phyloP scores from a whole-genome alignment of 2,329 filamentous ascomycete species.

The Amauroascus verrucosus region DNA sequence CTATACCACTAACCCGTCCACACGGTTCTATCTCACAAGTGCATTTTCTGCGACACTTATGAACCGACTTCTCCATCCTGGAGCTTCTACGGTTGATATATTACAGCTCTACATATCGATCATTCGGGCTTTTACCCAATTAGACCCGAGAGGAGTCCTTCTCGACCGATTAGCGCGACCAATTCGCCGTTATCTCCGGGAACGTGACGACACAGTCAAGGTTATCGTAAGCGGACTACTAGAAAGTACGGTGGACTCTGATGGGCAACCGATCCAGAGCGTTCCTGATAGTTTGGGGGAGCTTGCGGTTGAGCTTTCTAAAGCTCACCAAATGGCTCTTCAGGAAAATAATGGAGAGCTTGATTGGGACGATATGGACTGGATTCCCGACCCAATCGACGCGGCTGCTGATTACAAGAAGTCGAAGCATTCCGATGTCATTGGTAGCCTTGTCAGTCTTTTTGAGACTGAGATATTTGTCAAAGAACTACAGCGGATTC shows the following conservation, averaged over 20 bases:
- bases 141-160: slow-evolving; percentile 56
- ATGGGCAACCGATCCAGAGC: slow-evolving; percentile 21
- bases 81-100: slow-evolving; percentile 56
- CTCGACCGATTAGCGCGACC: slow-evolving; percentile 57
- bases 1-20: slow-evolving; percentile 43
- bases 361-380: slow-evolving; percentile 86
- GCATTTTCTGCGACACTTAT: slow-evolving; percentile 46
- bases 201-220: slow-evolving; percentile 55
- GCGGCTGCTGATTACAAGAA: slow-evolving; percentile 86
- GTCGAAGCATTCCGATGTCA: slow-evolving; percentile 79
- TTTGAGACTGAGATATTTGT: slow-evolving; percentile 88
- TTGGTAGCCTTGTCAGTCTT: slow-evolving; percentile 77
- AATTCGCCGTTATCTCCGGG: slow-evolving; percentile 52
- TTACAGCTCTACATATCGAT: slow-evolving; percentile 58
- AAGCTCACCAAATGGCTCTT: slow-evolving; percentile 33
- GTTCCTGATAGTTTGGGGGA: slow-evolving; percentile 40
- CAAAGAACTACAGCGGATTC: slow-evolving; percentile 79
- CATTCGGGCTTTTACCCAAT: slow-evolving; percentile 52
- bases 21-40: slow-evolving; percentile 46
- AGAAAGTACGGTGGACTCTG: slow-evolving; percentile 41
- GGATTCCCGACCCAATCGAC: slow-evolving; percentile 87
- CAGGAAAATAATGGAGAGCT: slow-evolving; percentile 52
- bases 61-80: slow-evolving; percentile 50
- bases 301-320: slow-evolving; percentile 44
- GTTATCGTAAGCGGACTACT: slow-evolving; percentile 56